phyloP scores from a whole-genome alignment of 768 basidiomycete species.

The Pholiota molesta region DNA sequence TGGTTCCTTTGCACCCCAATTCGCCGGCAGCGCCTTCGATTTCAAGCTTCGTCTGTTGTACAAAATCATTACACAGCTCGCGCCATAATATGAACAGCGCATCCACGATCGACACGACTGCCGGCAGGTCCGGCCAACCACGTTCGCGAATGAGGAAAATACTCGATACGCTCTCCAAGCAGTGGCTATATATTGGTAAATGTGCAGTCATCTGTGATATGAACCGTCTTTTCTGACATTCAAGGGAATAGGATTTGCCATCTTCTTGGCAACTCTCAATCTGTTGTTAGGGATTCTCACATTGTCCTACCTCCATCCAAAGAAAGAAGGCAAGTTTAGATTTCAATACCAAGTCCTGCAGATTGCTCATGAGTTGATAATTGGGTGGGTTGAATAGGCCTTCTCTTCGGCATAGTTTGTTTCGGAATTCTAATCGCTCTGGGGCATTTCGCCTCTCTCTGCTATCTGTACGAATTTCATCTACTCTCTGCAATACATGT shows the following conservation, averaged over 20 bases:
- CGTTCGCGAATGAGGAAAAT: conserved; percentile 18
- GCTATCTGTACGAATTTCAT: conserved; percentile 27
- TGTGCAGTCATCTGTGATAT: not conserved
- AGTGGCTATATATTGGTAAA: conserved; percentile 30
- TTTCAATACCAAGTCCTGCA: not conserved
- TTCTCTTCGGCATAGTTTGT: conserved; percentile 31
- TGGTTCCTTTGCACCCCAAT: conserved; percentile 17
- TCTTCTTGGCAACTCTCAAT: conserved; percentile 29
- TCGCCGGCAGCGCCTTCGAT: conserved; percentile 18
- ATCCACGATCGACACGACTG: not conserved
- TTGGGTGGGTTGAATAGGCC: conserved; percentile 14
- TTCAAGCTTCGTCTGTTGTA: conserved; percentile 16
- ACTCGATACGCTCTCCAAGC: conserved; percentile 18
- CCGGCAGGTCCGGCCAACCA: conserved; percentile 26
- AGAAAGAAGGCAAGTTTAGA: conserved; percentile 28
- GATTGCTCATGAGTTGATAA: not conserved
- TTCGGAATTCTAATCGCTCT: conserved; percentile 28
- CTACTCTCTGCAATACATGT: not conserved
- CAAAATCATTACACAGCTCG: conserved; percentile 7
- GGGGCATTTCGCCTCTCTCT: conserved; percentile 31
- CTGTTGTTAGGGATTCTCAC: conserved; percentile 30
- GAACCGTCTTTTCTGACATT: not conserved
- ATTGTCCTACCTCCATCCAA: conserved; percentile 32
- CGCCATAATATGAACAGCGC: conserved; percentile 7
- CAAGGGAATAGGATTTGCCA: conserved; percentile 23